A percentile compares a stretch with the other conserved stretches of the same genome.
These are phyloP conservation scores for Dacryopinax primogenitus DNA, from an alignment of 768 basidiomycete species.

Conservation along the genomic window DNA sequence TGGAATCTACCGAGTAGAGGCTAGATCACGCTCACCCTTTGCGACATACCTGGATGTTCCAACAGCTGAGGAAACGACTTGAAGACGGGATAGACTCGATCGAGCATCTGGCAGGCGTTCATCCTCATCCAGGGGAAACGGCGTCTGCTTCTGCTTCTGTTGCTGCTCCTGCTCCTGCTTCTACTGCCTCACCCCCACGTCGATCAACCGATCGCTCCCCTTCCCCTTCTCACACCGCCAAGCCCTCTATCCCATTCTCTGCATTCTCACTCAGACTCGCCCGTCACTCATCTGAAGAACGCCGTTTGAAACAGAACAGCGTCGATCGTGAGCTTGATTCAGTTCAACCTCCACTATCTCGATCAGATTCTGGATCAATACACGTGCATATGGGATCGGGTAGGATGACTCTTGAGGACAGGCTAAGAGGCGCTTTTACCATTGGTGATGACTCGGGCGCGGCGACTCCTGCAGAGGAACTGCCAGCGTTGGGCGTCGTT, in stretches of 20 bases:
- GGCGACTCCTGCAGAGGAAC: constrained; percentile 27
- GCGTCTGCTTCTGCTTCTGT: constrained; percentile 23
- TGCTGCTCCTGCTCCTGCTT: constrained; percentile 25
- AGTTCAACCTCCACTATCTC: not conserved
- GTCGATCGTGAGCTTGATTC: no score
- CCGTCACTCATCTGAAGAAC: no score
- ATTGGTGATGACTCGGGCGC: constrained; percentile 42
- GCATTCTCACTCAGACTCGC: not conserved
- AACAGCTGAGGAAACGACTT: constrained; percentile 40
- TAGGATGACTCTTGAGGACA: constrained; percentile 63
- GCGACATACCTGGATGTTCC: constrained; percentile 43
- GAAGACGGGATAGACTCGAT: constrained; percentile 37
- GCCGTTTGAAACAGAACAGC: no score
- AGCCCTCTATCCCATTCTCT: constrained; percentile 36
- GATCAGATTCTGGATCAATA: not conserved
- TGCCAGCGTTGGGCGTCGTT: not conserved
- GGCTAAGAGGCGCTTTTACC: constrained; percentile 54
- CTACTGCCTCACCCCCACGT: constrained; percentile 27
- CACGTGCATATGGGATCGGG: no score
- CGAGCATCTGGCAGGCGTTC: constrained; percentile 46
- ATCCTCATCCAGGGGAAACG: not conserved
- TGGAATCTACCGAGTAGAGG: not conserved
- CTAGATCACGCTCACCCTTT: not conserved
- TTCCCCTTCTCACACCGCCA: constrained; percentile 45
- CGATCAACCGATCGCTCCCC: constrained; percentile 24